These are phyloP conservation scores for Chytridium lagenaria DNA, from an alignment of 371 early-diverging fungal genomes.

Conservation along the genomic window DNA sequence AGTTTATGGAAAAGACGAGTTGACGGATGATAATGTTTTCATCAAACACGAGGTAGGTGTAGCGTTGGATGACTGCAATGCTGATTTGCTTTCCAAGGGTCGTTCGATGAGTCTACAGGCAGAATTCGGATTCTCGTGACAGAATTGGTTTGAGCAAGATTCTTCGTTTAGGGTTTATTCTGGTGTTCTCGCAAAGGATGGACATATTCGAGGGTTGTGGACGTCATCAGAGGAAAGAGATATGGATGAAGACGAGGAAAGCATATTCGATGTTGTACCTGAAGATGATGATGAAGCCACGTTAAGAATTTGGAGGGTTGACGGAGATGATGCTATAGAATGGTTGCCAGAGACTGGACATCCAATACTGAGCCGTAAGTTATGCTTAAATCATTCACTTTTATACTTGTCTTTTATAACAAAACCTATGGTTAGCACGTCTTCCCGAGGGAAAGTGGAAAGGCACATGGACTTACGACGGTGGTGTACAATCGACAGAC, in stretches of 20 bases:
- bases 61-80: background rate
- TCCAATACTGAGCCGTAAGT: background rate
- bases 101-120: constrained; percentile 4
- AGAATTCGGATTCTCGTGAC: constrained; percentile 11
- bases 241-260: constrained; percentile 9
- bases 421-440: background rate
- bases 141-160: constrained; percentile 24
- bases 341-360: constrained; percentile 13
- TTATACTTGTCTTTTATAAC: background rate
- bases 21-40: constrained; percentile 19
- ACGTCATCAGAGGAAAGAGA: constrained; percentile 10
- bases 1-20: constrained; percentile 15
- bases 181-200: constrained; percentile 3
- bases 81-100: background rate
- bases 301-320: constrained; percentile 18
- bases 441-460: background rate
- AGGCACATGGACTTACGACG: constrained; percentile 18
- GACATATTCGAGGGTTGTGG: constrained; percentile 15
- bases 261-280: background rate
- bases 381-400: background rate
- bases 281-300: constrained; percentile 18
- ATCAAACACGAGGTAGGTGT: constrained; percentile 10
- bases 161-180: constrained; percentile 5
- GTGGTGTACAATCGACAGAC: constrained; percentile 9
- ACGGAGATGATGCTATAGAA: constrained; percentile 17